Base-by-base conservation (phyloP, 768 basidiomycete genomes). In the Psilocybe azurescens region DNA sequence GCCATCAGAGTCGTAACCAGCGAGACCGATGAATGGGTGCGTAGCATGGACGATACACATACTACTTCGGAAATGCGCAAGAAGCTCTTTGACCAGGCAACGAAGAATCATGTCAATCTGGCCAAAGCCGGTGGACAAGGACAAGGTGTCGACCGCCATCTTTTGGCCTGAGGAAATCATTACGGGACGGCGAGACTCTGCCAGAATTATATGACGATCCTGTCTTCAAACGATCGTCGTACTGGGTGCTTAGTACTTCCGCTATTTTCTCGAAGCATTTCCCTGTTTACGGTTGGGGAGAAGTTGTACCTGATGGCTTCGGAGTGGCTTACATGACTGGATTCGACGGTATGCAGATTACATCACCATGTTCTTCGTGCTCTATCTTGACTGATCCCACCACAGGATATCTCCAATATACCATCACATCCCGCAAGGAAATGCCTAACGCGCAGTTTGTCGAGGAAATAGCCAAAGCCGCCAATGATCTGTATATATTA, bases 241-340 rank as follows among this genome's bases (percentile, higher is more conserved):
- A 90, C 64, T 98, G 96, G 96, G 87, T 88, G 5, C 78, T 98
- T 66, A 95, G 93, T 72, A 98, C 96, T 14, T 94, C 92, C 56
- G 90, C 93, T 4, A 81, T 98, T 32, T 91, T 90, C 68, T 93
- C 91, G n/a, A 89, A 88, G 62, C 89, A 92, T 73, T 88, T 98
- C 70, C 83, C 81, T 39, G 87, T 83, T 20, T 95, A 97, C 74
- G 95, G 95, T 13, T 98, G 96, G 96, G 96, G 96, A 53, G 93
- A 94, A 83, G 92, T 98, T 49, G 94, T 97, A 28, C 89, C 93
- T 1, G 89, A 97, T 65, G 96, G 96, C 1, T 98, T 96, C 71
- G 96, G 96, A 33, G 90, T 98, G 32, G 91, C 94, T 11, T 98
- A 98, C 71, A 89, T 94, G 85, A 95, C 95, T n/a, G 92, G 93